Percentiles rank a stretch among this genome's conserved stretches.
These are phyloP conservation scores for Kluyveromyces sp. DNA, from an alignment of 1,139 yeast species.

Conservation along the genomic window DNA sequence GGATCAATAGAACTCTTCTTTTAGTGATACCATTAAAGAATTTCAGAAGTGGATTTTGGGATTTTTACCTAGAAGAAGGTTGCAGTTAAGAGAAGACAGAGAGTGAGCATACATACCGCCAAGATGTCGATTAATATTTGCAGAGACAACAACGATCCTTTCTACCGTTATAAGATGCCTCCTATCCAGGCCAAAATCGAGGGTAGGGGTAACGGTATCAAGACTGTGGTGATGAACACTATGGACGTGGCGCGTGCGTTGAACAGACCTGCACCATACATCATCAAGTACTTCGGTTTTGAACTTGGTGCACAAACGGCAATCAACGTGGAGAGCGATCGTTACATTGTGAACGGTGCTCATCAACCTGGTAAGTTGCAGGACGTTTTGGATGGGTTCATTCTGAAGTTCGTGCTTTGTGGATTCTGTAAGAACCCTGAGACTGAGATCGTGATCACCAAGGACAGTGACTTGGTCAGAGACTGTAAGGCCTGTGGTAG, in stretches of 20 bases:
- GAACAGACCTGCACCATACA: slow-evolving; percentile 85
- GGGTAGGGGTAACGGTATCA: slow-evolving; percentile 99
- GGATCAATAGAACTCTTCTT: background rate
- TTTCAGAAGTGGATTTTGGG: background rate
- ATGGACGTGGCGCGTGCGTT: slow-evolving; percentile 92
- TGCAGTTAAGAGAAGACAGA: too few species aligned
- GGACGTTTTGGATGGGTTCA: slow-evolving; percentile 91
- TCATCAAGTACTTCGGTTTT: slow-evolving; percentile 89
- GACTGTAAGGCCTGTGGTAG: slow-evolving; percentile 99
- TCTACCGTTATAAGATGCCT: slow-evolving; percentile 99
- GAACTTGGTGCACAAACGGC: slow-evolving; percentile 97
- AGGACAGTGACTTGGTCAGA: slow-evolving; percentile 70
- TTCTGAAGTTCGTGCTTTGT: slow-evolving; percentile 86
- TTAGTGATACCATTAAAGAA: too few species aligned
- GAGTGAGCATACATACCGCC: slow-evolving; percentile 1
- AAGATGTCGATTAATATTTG: slow-evolving; percentile 88
- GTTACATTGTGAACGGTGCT: slow-evolving; percentile 90
- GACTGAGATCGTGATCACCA: slow-evolving; percentile 80
- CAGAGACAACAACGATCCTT: slow-evolving; percentile 96
- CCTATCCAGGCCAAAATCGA: slow-evolving; percentile 94
- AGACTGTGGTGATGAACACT: slow-evolving; percentile 86
- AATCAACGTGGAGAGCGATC: slow-evolving; percentile 69
- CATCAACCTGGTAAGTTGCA: slow-evolving; percentile 89
- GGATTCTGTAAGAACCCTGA: slow-evolving; percentile 96
- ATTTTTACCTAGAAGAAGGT: too few species aligned